These are phyloP conservation scores for Chenopodium album DNA, from an alignment of 148 eudicot genomes.

Conservation along the genomic window DNA sequence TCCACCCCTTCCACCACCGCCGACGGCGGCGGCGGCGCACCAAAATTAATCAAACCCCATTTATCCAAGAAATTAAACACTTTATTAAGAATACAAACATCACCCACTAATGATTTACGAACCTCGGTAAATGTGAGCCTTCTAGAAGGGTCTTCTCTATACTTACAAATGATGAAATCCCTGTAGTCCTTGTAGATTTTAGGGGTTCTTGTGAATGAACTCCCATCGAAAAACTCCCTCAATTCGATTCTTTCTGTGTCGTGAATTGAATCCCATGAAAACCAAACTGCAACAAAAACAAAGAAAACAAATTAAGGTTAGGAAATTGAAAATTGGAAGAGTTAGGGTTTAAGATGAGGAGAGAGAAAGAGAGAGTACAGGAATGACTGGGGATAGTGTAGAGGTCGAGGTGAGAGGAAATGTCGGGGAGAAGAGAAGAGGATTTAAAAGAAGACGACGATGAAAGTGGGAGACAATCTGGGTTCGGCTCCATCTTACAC, in stretches of 20 bases:
- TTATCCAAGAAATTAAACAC: conserved; percentile 73
- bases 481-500: conserved; percentile 21
- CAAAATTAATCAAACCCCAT: conserved; percentile 77
- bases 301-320: conserved; percentile 23
- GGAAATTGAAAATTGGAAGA: background rate
- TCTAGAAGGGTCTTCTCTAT: conserved; percentile 66
- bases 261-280: conserved; percentile 82
- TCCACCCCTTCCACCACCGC: conserved; percentile 32
- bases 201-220: conserved; percentile 74
- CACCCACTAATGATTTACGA: conserved; percentile 84
- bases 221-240: conserved; percentile 74
- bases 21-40: conserved; percentile 16
- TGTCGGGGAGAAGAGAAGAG: conserved; percentile 20
- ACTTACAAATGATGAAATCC: conserved; percentile 83
- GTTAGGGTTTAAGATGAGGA: conserved; percentile 21
- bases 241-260: conserved; percentile 64
- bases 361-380: conserved; percentile 37
- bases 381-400: conserved; percentile 85
- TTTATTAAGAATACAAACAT: conserved; percentile 54
- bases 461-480: background rate
- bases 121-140: conserved; percentile 72
- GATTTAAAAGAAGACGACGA: conserved; percentile 20
- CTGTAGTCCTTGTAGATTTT: conserved; percentile 90
- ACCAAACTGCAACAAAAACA: conserved; percentile 64
- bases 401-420: conserved; percentile 42